These are phyloP conservation scores for Naganishia randhawae DNA, from an alignment of 768 basidiomycete genomes.

Conservation along the genomic window DNA sequence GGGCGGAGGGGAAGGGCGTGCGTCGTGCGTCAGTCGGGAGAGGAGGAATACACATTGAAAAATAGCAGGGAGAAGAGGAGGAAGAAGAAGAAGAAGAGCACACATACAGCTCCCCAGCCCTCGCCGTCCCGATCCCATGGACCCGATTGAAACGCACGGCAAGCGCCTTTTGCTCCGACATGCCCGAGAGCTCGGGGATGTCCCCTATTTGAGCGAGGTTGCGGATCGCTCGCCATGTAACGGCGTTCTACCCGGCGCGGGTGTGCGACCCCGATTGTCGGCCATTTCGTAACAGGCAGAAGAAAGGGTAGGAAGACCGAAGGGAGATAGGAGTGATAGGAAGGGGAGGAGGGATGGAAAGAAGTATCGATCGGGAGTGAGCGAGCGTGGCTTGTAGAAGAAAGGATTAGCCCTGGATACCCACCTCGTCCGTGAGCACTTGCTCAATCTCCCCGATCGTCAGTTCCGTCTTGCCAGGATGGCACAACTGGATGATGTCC, in stretches of 20 bases:
- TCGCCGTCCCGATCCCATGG: conserved; percentile 39
- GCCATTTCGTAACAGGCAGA: not conserved
- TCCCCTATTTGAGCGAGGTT: conserved; percentile 37
- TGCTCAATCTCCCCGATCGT: conserved; percentile 38
- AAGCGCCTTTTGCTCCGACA: conserved; percentile 30
- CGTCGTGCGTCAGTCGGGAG: too few relatives aligned
- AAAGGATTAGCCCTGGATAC: too few relatives aligned
- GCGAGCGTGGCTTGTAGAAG: too few relatives aligned
- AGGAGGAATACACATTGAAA: not conserved
- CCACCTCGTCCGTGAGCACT: conserved; percentile 41
- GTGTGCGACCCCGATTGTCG: not conserved
- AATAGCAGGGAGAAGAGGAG: not conserved
- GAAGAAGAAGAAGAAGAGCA: not conserved
- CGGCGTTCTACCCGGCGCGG: conserved; percentile 36
- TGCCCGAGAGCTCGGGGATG: conserved; percentile 35
- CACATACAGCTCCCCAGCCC: conserved; percentile 37
- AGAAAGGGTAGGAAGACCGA: not conserved
- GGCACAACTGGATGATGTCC: conserved; percentile 35
- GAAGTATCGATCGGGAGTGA: too few relatives aligned
- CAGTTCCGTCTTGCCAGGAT: conserved; percentile 28
- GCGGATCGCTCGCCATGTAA: conserved; percentile 41
- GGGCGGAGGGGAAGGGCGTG: too few relatives aligned
- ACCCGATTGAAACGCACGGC: conserved; percentile 39
- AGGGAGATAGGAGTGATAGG: not conserved
- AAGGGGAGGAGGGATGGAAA: not conserved